Conservation (phyloP, 495 filamentous ascomycete genomes). For the Penicillium cosmopolitanum region DNA sequence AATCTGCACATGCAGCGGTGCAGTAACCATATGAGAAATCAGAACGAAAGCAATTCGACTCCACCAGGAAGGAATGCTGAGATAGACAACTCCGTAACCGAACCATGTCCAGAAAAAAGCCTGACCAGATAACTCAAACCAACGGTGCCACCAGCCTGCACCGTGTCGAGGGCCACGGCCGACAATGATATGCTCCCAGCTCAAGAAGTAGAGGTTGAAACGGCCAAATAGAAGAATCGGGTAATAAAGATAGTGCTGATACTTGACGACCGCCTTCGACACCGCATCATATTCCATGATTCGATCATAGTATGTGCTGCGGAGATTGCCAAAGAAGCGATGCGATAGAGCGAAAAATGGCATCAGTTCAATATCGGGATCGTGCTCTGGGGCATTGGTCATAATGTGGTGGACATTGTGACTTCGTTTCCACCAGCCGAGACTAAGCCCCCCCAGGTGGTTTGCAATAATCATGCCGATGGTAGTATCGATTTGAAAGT, state of each 20-base stretch:
- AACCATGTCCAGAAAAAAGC: conserved; percentile 89
- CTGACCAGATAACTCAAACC: conserved; percentile 75
- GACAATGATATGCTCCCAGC: conserved; percentile 71
- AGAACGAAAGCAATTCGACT: conserved; percentile 72
- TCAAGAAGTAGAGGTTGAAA: conserved; percentile 81
- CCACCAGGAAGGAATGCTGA: conserved; percentile 64
- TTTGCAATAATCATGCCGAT: conserved; percentile 86
- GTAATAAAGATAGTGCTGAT: conserved; percentile 82
- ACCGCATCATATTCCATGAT: conserved; percentile 77
- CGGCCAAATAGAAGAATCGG: conserved; percentile 75
- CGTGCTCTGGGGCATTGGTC: conserved; percentile 89
- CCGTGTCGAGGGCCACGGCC: conserved; percentile 76
- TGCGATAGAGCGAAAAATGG: conserved; percentile 88
- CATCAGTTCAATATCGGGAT: conserved; percentile 90
- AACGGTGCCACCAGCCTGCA: conserved; percentile 79
- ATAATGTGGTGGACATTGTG: conserved; percentile 96
- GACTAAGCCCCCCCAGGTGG: conserved; percentile 79
- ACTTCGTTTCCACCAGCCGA: conserved; percentile 93
- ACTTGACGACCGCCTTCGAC: conserved; percentile 65
- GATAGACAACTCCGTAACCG: conserved; percentile 77
- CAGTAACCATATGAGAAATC: conserved; percentile 79
- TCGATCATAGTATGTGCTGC: conserved; percentile 80
- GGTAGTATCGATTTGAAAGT: conserved; percentile 74
- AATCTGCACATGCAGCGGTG: conserved; percentile 86
- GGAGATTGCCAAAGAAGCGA: conserved; percentile 69